A percentile compares a stretch with the other conserved stretches of the same genome.
Conservation (phyloP, 164 flowering plant species). For the Saururus chinensis region DNA sequence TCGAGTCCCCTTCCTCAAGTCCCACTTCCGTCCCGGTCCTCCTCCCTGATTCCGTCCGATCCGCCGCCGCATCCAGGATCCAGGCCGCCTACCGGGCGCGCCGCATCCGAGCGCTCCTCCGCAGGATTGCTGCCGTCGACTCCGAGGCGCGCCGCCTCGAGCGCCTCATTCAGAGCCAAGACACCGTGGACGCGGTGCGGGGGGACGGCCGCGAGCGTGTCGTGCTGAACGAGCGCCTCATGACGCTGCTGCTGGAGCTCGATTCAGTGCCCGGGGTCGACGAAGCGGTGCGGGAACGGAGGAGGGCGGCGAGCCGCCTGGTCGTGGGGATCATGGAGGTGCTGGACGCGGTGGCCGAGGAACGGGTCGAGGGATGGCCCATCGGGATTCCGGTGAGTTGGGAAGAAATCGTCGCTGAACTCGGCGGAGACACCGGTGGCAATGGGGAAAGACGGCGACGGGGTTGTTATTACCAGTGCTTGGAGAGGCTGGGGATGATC, state of each 20-base stretch:
- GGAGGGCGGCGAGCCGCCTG: conserved; percentile 68
- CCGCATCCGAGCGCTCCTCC: conserved; percentile 34
- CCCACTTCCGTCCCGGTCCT: too few relatives aligned
- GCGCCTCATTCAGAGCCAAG: conserved; percentile 58
- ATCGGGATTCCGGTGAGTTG: conserved; percentile 30
- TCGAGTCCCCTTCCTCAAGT: too few relatives aligned
- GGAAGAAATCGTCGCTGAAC: conserved; percentile 41
- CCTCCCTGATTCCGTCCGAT: conserved; percentile 7
- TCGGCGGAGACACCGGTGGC: conserved; percentile 19
- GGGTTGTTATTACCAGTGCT: not conserved
- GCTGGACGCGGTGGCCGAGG: conserved; percentile 45
- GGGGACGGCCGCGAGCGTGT: conserved; percentile 39
- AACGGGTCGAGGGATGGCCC: conserved; percentile 12
- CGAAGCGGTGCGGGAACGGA: conserved; percentile 55
- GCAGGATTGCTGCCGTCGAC: conserved; percentile 41
- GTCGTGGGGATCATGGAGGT: conserved; percentile 84
- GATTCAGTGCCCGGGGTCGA: conserved; percentile 69
- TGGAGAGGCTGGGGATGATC: not conserved
- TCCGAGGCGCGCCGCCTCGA: conserved; percentile 38
- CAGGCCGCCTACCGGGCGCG: conserved; percentile 65
- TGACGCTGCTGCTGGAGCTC: conserved; percentile 57
- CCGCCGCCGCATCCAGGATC: conserved; percentile 49
- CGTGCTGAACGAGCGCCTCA: conserved; percentile 66
- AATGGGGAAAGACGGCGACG: not conserved
- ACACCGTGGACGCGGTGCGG: conserved; percentile 76